Conservation (phyloP, 75 land plant genomes). For the Chamaecyparis obtusa region DNA sequence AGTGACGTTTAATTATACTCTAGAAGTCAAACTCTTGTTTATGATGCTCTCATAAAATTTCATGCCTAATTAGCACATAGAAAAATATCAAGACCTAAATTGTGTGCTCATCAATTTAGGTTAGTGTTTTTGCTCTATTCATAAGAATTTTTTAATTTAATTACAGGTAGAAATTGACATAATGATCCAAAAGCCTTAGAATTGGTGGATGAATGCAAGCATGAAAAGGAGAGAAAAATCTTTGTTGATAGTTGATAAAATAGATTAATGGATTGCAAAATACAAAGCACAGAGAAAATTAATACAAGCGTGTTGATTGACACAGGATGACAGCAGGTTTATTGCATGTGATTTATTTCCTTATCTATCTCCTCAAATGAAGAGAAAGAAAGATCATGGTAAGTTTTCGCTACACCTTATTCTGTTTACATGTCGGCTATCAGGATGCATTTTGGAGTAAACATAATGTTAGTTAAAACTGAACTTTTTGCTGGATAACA, state of each 20-base stretch:
- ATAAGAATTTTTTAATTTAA: background rate
- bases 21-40: background rate
- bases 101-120: background rate
- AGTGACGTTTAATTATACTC: background rate
- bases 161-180: background rate
- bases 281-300: background rate
- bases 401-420: constrained; percentile 5
- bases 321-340: constrained; percentile 87
- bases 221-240: background rate
- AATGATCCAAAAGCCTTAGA: background rate
- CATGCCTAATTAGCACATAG: background rate
- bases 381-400: constrained; percentile 96
- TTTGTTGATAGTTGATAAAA: background rate
- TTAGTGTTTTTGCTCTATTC: background rate
- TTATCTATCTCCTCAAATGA: constrained; percentile 46
- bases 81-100: background rate
- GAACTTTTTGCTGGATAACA: background rate
- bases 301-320: constrained; percentile 8
- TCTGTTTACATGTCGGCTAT: background rate
- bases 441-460: background rate
- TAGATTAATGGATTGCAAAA: background rate
- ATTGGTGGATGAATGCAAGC: background rate
- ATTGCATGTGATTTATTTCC: constrained; percentile 76
- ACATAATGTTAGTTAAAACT: background rate
- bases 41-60: background rate